phyloP scores from a whole-genome alignment of 75 land plant species.

The Pinus taeda region DNA sequence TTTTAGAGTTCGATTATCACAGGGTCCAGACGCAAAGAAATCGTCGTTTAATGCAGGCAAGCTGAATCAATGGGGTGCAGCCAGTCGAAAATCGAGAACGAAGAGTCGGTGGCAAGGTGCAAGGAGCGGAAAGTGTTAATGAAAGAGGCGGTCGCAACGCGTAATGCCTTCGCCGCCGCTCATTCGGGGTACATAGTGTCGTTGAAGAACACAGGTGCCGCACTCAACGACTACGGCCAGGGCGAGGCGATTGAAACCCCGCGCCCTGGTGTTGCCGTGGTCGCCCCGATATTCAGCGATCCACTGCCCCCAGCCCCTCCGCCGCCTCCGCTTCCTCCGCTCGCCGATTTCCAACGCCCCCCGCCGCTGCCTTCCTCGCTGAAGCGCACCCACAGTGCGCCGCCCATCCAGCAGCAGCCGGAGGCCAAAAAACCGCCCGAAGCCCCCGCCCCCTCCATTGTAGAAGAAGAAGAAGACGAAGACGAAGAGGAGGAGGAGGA shows the following conservation, averaged over 20 bases:
- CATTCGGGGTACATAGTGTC: conserved; percentile 60
- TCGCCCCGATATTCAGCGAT: not conserved
- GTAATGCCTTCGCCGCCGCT: conserved; percentile 76
- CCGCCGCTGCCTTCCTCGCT: conserved; percentile 11
- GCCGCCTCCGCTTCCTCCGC: conserved; percentile 26
- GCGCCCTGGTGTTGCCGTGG: not conserved
- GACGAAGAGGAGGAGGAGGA: not conserved
- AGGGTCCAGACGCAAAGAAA: too few species aligned
- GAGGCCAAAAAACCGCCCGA: not conserved
- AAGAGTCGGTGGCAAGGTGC: conserved; percentile 65
- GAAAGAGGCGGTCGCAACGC: conserved; percentile 54
- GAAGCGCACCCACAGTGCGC: conserved; percentile 35
- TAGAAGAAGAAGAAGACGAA: conserved; percentile 4
- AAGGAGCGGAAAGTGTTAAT: conserved; percentile 52
- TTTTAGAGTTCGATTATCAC: too few species aligned
- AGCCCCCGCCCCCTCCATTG: not conserved
- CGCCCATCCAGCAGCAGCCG: conserved; percentile 11
- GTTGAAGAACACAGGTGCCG: conserved; percentile 82
- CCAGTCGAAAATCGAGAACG: conserved; percentile 65
- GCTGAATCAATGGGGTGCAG: conserved; percentile 60
- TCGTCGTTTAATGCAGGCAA: too few species aligned
- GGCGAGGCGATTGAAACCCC: conserved; percentile 32
- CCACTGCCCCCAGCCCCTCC: conserved; percentile 7
- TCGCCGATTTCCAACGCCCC: conserved; percentile 25
- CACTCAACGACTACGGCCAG: conserved; percentile 77